phyloP scores from a whole-genome alignment of 768 basidiomycete genomes.

The Serendipita sp. region DNA sequence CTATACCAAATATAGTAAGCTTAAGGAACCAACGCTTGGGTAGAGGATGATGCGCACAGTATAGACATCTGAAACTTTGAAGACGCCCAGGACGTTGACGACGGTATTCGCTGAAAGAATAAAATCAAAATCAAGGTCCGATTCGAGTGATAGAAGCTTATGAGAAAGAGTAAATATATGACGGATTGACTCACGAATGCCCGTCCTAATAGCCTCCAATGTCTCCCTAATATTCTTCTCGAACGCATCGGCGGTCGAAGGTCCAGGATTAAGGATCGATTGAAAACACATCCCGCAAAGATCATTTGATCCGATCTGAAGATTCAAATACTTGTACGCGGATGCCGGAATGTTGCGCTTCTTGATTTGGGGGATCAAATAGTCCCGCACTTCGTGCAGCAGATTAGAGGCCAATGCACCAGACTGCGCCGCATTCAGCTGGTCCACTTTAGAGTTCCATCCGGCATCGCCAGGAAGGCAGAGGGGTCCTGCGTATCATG shows the following conservation, averaged over 20 bases:
- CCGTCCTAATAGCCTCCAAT: constrained; percentile 10
- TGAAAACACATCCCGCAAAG: constrained; percentile 10
- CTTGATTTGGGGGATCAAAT: constrained; percentile 7
- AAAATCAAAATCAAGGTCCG: background rate
- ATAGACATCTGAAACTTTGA: constrained; percentile 8
- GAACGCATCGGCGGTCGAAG: constrained; percentile 1
- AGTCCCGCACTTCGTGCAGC: constrained; percentile 7
- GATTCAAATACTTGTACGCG: constrained; percentile 9
- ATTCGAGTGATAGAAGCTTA: background rate
- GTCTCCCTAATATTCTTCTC: constrained; percentile 10
- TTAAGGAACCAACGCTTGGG: background rate
- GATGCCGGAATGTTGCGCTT: background rate
- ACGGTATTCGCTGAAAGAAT: constrained; percentile 5
- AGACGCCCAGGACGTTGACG: constrained; percentile 6
- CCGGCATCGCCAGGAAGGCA: constrained; percentile 2
- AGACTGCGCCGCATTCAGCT: constrained; percentile 8
- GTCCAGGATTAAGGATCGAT: background rate
- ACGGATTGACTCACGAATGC: constrained; percentile 8
- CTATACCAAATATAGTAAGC: too few relatives aligned
- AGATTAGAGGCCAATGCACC: constrained; percentile 8
- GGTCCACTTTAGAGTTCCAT: constrained; percentile 7
- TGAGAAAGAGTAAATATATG: background rate
- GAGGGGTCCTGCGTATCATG: background rate
- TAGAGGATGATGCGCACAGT: background rate
- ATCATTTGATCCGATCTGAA: constrained; percentile 14